Base-by-base conservation (phyloP, 2,329 filamentous ascomycete species). In the Apiospora aurea region DNA sequence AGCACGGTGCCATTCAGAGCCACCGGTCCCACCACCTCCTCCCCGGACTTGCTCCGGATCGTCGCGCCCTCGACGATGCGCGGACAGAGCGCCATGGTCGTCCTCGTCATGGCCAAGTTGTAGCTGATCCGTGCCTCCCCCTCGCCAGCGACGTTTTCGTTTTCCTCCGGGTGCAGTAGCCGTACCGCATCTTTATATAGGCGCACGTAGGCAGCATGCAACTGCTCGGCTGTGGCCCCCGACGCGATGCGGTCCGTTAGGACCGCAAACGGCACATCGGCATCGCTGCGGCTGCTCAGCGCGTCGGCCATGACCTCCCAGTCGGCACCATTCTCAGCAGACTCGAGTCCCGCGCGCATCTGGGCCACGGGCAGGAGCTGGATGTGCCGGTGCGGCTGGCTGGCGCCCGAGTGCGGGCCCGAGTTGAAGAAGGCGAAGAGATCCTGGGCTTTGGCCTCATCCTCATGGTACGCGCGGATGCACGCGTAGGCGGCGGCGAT, bases 381-480 rank as follows among this genome's bases (percentile, higher is more conserved):
- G 38, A 94, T 80, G 77, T 94, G 92, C 4, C 92, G 82, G 78
- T 94, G 92, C 16, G 92, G 88, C 79, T 94, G 92, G 75, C 90
- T 92, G 1, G 92, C 91, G 2, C 92, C 92, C 5, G 91, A 93
- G 76, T 91, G 86, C 14, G 85, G 80, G 1, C 92, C 92, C 44
- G 89, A 91, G 80, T 94, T 94, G 85, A 92, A 93, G 78, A 93
- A 93, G 0, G 87, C 90, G 75, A 88, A 92, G 1, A 93, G 80
- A 41, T 86, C 85, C 38, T 78, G 72, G 21, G 71, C 74, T 1
- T 74, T 34, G 5, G 41, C 29, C 6, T 14, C 69, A 29, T 38
- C 57, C 2, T 73, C 71, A 24, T 73, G 77, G 80, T 91, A 92
- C 3, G 89, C 87, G 71, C 85, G 82, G 72, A 94, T 83, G 75